Percentiles rank a stretch among this genome's conserved stretches.
Evolutionary conservation across 805 yeast species (phyloP).

Genomic region (Trichomonascus vanleenenianus): DNA sequence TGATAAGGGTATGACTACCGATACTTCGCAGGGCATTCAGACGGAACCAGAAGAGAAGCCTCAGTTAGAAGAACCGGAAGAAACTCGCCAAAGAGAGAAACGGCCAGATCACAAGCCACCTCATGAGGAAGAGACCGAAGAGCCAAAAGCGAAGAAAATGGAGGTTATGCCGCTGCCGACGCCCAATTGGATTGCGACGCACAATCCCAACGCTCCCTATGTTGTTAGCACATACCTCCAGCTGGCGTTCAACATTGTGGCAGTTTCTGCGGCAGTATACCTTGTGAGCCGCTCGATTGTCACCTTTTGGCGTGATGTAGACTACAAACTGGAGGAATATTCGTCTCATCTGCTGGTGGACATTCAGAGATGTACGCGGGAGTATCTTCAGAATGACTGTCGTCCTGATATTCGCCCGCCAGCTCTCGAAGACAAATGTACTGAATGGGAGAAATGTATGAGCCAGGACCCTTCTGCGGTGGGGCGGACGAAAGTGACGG

Average conservation of each 20-base stretch:
- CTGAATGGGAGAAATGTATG: conserved; percentile 74
- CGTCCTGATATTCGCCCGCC: conserved; percentile 52
- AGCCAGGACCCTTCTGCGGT: conserved; percentile 57
- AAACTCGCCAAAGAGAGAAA: no score
- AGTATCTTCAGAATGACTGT: conserved; percentile 66
- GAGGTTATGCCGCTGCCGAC: conserved; percentile 23
- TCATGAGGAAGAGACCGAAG: neutral
- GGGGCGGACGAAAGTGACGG: conserved; percentile 60
- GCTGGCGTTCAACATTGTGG: conserved; percentile 45
- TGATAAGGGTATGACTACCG: neutral
- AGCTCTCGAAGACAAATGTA: conserved; percentile 61
- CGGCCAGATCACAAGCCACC: no score
- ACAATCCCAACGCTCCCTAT: conserved; percentile 37
- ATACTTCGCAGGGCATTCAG: neutral
- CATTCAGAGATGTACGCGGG: conserved; percentile 56
- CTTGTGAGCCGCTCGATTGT: conserved; percentile 39
- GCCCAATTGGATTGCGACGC: conserved; percentile 12
- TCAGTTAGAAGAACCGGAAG: no score
- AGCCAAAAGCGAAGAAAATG: neutral
- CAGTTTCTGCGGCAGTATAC: conserved; percentile 41
- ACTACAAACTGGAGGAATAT: conserved; percentile 51
- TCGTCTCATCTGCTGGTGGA: conserved; percentile 48
- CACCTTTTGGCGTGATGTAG: conserved; percentile 59
- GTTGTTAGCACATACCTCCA: conserved; percentile 58
- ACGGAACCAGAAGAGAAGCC: no score